Evolutionary conservation across 257 asterid species (phyloP), one percentile per base, ranked within the genome.

Genomic region (Lantana camara): DNA sequence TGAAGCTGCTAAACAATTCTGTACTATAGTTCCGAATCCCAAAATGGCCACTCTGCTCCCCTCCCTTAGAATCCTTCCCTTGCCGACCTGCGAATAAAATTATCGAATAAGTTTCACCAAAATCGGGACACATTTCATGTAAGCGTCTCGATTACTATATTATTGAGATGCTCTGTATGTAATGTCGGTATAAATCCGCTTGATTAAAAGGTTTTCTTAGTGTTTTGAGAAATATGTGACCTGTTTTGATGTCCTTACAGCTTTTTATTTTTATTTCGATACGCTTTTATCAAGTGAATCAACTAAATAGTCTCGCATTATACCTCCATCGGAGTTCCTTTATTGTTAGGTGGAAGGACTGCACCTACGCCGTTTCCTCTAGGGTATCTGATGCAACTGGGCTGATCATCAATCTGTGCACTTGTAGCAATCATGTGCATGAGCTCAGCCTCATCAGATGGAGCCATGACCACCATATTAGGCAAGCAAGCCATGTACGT

Each of bases 261-360:
- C n/a, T n/a, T n/a, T n/a, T n/a, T n/a, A n/a, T n/a, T n/a, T n/a
- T n/a, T n/a, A n/a, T n/a, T n/a, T n/a, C n/a, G n/a, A n/a, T n/a
- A n/a, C n/a, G n/a, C n/a, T n/a, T n/a, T n/a, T n/a, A n/a, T n/a
- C n/a, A n/a, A n/a, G n/a, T n/a, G n/a, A n/a, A n/a, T n/a, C n/a
- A n/a, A n/a, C n/a, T n/a, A n/a, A n/a, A n/a, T 27, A 27, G 32
- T 27, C 32, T 27, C 5, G 4, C 5, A 27, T 0, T 8, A 0
- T 72, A 82, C 88, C 88, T 82, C 81, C 29, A 82, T 30, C 0
- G 85, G 85, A 15, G 65, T 73, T 62, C 88, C 88, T 67, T 79
- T 82, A 74, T 77, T 74, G 62, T 72, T 75, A 14, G 53, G 58
- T 4, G 85, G 88, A 32, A 82, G 75, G 22, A 16, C 21, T 0